Evolutionary conservation across 2,329 filamentous ascomycete genomes (phyloP).

Genomic region (Penicillium sp.): DNA sequence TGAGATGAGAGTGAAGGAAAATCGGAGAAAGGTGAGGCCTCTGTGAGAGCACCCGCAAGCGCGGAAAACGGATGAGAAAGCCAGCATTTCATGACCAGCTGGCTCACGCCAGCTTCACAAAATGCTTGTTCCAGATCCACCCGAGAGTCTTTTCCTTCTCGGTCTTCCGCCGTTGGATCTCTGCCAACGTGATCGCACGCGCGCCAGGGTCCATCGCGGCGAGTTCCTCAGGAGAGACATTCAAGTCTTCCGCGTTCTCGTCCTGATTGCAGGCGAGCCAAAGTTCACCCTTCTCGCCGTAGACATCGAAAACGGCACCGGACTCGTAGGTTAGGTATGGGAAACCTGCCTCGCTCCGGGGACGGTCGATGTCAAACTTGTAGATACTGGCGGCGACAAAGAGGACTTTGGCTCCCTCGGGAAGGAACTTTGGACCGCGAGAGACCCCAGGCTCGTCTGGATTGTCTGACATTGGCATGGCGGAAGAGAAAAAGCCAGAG

Average conservation of each 20-base stretch:
- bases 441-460: slow-evolving; percentile 35
- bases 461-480: slow-evolving; percentile 75
- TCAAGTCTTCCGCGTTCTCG: slow-evolving; percentile 60
- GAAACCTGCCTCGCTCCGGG: slow-evolving; percentile 89
- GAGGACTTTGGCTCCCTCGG: slow-evolving; percentile 63
- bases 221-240: not conserved
- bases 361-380: slow-evolving; percentile 94
- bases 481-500: slow-evolving; percentile 83
- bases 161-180: not conserved
- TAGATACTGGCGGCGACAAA: slow-evolving; percentile 94
- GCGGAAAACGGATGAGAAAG: not conserved
- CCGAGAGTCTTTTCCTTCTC: slow-evolving; percentile 48
- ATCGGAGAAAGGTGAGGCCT: not conserved
- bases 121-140: slow-evolving; percentile 99
- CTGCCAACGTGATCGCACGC: not conserved
- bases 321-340: slow-evolving; percentile 94
- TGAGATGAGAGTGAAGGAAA: not conserved
- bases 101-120: slow-evolving; percentile 59
- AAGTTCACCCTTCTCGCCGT: slow-evolving; percentile 94
- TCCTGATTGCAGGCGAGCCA: slow-evolving; percentile 99
- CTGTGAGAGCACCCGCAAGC: not conserved
- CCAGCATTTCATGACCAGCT: not conserved
- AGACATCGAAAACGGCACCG: slow-evolving; percentile 91
- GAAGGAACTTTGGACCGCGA: slow-evolving; percentile 46
- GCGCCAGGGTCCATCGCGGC: not conserved